phyloP scores from a whole-genome alignment of 192 early-diverging fungal species.

The Chytriomyces sp. region DNA sequence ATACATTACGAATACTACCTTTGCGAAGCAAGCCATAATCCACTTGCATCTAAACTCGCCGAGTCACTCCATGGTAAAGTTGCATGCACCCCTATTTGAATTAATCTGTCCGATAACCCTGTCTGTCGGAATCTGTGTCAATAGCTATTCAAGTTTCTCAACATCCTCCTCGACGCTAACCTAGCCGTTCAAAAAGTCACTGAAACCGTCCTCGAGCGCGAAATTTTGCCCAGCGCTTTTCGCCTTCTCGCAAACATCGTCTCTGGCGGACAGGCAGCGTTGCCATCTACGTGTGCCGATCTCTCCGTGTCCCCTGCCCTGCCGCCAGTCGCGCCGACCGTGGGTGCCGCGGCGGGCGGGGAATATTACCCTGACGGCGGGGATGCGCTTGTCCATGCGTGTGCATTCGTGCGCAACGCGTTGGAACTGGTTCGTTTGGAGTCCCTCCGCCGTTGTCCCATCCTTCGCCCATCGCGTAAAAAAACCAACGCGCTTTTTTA shows the following conservation, averaged over 20 bases:
- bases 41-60: not conserved
- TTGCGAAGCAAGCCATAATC: conserved; percentile 1
- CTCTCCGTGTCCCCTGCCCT: no score
- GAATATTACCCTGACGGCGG: conserved; percentile 15
- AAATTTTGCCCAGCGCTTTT: conserved; percentile 14
- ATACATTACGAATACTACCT: not conserved
- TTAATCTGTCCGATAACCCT: not conserved
- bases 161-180: conserved; percentile 8
- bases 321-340: no score
- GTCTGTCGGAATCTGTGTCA: not conserved
- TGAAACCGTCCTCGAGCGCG: conserved; percentile 2
- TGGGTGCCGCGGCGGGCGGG: no score
- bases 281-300: no score
- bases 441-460: no score
- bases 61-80: conserved; percentile 15
- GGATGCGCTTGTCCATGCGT: not conserved
- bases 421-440: not conserved
- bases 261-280: not conserved
- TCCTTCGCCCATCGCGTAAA: no score
- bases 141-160: conserved; percentile 13
- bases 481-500: no score
- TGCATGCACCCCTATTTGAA: not conserved
- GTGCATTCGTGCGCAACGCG: not conserved
- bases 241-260: not conserved
- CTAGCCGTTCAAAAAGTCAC: not conserved